These are phyloP conservation scores for Colletotrichum brevisporum DNA, from an alignment of 2,329 filamentous ascomycete genomes.

Conservation along the genomic window DNA sequence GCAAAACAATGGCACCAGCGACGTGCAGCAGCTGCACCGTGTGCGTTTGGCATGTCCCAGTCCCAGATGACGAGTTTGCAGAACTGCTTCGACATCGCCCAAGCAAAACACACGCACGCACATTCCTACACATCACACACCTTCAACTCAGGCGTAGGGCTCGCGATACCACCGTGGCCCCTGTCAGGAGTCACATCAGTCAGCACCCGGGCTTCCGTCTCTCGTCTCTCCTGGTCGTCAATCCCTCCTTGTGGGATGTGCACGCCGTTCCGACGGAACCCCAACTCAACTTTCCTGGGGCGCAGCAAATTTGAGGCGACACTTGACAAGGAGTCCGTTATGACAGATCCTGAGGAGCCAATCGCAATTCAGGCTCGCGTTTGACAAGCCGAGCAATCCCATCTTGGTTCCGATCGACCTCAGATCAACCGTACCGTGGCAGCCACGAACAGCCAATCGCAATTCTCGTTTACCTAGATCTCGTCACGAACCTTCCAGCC, in stretches of 20 bases:
- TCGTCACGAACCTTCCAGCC: conserved; percentile 36
- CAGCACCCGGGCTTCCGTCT: conserved; percentile 41
- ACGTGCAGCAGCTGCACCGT: conserved; percentile 12
- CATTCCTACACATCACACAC: conserved; percentile 1
- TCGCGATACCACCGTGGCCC: conserved; percentile 27
- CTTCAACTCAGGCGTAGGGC: conserved; percentile 32
- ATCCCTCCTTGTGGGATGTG: conserved; percentile 35
- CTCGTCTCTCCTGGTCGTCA: conserved; percentile 35
- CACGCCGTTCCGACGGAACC: conserved; percentile 38
- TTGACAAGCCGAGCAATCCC: conserved; percentile 44
- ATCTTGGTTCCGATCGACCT: conserved; percentile 42
- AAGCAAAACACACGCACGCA: conserved; percentile 3
- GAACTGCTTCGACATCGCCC: conserved; percentile 25
- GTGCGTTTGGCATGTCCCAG: conserved; percentile 25
- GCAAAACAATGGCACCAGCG: conserved; percentile 27
- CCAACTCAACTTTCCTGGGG: conserved; percentile 39
- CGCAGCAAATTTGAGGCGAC: conserved; percentile 42
- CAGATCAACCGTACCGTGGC: conserved; percentile 41
- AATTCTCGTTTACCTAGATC: conserved; percentile 39
- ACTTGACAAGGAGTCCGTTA: conserved; percentile 44
- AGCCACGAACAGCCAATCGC: conserved; percentile 45
- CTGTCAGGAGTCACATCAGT: conserved; percentile 29
- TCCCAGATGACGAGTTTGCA: conserved; percentile 18
- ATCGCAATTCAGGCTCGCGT: conserved; percentile 49
- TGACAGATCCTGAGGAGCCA: conserved; percentile 48